Base-by-base conservation (phyloP, 2,329 filamentous ascomycete species). In the Pseudocercospora cruenta region DNA sequence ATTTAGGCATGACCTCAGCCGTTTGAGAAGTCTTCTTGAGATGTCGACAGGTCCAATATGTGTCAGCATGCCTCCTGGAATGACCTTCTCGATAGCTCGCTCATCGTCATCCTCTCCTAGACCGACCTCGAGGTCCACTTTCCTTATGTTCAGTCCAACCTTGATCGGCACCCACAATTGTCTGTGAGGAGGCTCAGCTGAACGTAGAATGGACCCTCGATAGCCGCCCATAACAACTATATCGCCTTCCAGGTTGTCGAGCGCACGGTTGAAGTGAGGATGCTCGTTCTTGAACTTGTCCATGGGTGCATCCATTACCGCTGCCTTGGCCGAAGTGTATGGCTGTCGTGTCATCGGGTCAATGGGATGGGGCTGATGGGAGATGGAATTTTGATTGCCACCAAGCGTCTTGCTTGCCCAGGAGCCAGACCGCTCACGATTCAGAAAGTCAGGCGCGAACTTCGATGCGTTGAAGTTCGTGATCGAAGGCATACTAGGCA, bases 161-260 rank as follows among this genome's bases (percentile, higher is more conserved):
- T 97, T 97, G 74, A 97, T 90, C 0, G 94, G 94, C 1, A 96
- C 92, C 94, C 94, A 98, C 0, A 97, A 81, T 76, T 96, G 93
- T n/a, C 93, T 88, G 74, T 94, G 88, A 3, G 91, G 91, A 8
- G 91, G 86, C 68, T 93, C 89, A 10, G 92, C 90, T 10, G 93
- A 96, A 31, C 94, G 88, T 31, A 98, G 79, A n/a, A 97, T 85
- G 0, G 94, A 97, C 3, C 94, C 94, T 70, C 94, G 86, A 75
- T 97, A 97, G 14, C 94, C 94, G 21, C 94, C 94, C 75, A 98
- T 85, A 31, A 97, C 84, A 7, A 98, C 92, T 7, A 98, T 78
- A 75, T 98, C 94, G 0, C 94, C 94, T 0, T 88, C 91, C 22
- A 97, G 81, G 4, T 87, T 82, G 55, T 90, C 88, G 55, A 96